Conservation (phyloP, 2,329 filamentous ascomycete species). For the Xylaria sp. region DNA sequence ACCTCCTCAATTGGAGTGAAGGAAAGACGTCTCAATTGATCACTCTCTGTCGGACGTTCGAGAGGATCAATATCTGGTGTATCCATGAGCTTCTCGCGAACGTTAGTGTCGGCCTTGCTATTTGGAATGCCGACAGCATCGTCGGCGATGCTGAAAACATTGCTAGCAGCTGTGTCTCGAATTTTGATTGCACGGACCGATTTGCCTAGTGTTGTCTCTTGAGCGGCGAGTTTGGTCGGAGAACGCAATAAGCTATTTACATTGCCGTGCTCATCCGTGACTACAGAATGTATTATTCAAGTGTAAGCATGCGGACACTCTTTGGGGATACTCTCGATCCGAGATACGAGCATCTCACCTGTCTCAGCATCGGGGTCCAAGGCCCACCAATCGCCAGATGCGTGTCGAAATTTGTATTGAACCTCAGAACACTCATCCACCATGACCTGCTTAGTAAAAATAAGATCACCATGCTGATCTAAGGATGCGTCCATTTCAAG, state of each 20-base stretch:
- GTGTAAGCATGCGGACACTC: conserved; percentile 6
- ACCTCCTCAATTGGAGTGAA: conserved; percentile 49
- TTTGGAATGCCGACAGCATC: conserved; percentile 16
- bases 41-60: conserved; percentile 42
- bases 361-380: conserved; percentile 66
- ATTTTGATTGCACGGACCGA: conserved; percentile 24
- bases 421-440: conserved; percentile 63
- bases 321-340: background rate
- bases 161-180: conserved; percentile 6
- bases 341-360: conserved; percentile 48
- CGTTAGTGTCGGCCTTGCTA: conserved; percentile 32
- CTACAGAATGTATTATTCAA: conserved; percentile 27
- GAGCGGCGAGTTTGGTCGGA: conserved; percentile 29
- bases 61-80: conserved; percentile 42
- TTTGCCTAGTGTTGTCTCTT: conserved; percentile 22
- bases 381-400: conserved; percentile 71
- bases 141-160: conserved; percentile 24
- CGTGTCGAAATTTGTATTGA: conserved; percentile 77
- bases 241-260: conserved; percentile 54
- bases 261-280: conserved; percentile 53
- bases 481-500: conserved; percentile 66
- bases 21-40: conserved; percentile 44
- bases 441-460: conserved; percentile 63
- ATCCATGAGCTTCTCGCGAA: conserved; percentile 40
- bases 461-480: conserved; percentile 57